Evolutionary conservation across 306 rosid species (phyloP).

Genomic region (Senna siamea): DNA sequence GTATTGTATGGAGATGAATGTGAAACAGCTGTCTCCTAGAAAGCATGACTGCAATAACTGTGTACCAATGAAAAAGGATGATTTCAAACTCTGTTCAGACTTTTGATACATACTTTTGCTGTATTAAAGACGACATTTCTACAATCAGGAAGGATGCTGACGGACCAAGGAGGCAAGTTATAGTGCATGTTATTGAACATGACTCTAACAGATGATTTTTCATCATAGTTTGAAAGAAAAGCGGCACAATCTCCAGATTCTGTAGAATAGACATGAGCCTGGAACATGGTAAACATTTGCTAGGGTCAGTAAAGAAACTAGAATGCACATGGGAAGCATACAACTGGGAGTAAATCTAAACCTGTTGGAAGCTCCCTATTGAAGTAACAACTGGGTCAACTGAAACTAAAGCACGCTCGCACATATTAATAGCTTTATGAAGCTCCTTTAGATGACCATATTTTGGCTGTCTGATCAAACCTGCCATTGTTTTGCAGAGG

Average conservation of each 20-base stretch:
- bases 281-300: constrained; percentile 38
- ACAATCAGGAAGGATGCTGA: constrained; percentile 96
- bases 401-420: constrained; percentile 80
- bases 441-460: constrained; percentile 98
- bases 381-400: constrained; percentile 85
- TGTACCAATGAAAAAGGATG: constrained; percentile 22
- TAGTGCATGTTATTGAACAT: constrained; percentile 98
- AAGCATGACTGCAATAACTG: constrained; percentile 27
- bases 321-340: constrained; percentile 3
- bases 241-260: constrained; percentile 91
- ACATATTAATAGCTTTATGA: constrained; percentile 83
- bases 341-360: constrained; percentile 36
- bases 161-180: constrained; percentile 96
- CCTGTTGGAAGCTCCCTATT: constrained; percentile 93
- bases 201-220: constrained; percentile 77
- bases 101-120: constrained; percentile 69
- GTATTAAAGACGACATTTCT: constrained; percentile 90
- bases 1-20: constrained; percentile 24
- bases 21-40: constrained; percentile 25
- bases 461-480: constrained; percentile 94
- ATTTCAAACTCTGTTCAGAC: constrained; percentile 18
- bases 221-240: constrained; percentile 83
- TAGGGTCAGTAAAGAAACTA: constrained; percentile 40
- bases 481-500: constrained; percentile 48
- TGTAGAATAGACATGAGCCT: constrained; percentile 85